phyloP scores from a whole-genome alignment of 495 filamentous ascomycete genomes.

The Lineolata rhizophorae region DNA sequence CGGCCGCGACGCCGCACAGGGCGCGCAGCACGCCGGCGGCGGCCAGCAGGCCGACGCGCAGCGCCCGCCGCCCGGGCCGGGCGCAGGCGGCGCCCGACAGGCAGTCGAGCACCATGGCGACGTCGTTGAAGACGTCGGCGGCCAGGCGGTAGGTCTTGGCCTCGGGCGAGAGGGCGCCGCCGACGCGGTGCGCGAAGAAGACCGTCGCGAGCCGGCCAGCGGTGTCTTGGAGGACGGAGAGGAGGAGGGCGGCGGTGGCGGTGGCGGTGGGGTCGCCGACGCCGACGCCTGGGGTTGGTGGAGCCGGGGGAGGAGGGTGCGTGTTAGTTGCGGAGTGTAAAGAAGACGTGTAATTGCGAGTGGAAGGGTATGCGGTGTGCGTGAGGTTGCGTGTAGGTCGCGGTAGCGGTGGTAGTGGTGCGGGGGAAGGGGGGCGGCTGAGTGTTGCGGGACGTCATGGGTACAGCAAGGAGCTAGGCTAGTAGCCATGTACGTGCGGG shows the following conservation, averaged over 20 bases:
- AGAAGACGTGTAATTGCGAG: too few relatives aligned
- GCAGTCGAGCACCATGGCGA: constrained; percentile 74
- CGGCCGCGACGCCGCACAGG: constrained; percentile 75
- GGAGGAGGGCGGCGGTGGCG: constrained; percentile 67
- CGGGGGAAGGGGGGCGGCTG: too few relatives aligned
- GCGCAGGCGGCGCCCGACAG: constrained; percentile 58
- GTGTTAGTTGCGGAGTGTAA: neutral
- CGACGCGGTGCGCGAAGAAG: constrained; percentile 66
- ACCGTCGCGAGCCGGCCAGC: constrained; percentile 77
- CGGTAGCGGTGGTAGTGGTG: too few relatives aligned
- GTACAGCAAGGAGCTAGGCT: too few relatives aligned
- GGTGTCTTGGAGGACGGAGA: constrained; percentile 69
- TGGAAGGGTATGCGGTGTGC: too few relatives aligned
- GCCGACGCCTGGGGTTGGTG: constrained; percentile 39
- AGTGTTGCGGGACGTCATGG: too few relatives aligned
- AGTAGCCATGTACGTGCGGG: too few relatives aligned
- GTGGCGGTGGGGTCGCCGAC: constrained; percentile 74
- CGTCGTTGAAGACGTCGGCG: constrained; percentile 85
- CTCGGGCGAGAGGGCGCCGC: constrained; percentile 76
- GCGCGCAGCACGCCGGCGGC: constrained; percentile 55
- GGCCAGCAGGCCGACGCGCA: constrained; percentile 49
- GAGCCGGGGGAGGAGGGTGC: neutral
- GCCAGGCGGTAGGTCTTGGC: constrained; percentile 83
- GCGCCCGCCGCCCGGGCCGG: constrained; percentile 40
- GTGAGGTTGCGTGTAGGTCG: too few relatives aligned